phyloP scores from a whole-genome alignment of 1,284 basidiomycete genomes.

The Neolentinus lepideus region DNA sequence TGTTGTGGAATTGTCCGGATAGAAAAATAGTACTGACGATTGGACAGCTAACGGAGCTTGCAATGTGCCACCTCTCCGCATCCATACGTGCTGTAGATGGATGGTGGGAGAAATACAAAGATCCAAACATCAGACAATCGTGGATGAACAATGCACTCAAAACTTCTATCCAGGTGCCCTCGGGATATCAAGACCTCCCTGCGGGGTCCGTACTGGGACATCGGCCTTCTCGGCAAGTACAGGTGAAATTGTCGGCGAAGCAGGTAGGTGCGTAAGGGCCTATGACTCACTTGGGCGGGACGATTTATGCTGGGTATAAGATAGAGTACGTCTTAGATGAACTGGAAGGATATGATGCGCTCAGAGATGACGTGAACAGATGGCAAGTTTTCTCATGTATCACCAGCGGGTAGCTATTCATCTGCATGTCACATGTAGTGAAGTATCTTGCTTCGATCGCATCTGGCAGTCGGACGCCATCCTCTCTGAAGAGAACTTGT shows the following conservation, averaged over 20 bases:
- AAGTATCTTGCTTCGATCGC: conserved; percentile 47
- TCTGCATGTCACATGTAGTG: conserved; percentile 1
- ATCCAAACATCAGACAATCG: conserved; percentile 19
- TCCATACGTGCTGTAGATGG: conserved; percentile 29
- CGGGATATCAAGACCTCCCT: conserved; percentile 12
- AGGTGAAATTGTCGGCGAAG: conserved; percentile 28
- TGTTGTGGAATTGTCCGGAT: not conserved
- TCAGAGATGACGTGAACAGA: conserved; percentile 28
- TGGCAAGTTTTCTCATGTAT: conserved; percentile 26
- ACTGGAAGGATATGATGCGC: conserved; percentile 35
- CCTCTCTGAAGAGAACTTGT: conserved; percentile 5
- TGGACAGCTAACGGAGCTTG: conserved; percentile 37
- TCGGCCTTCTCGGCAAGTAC: conserved; percentile 28
- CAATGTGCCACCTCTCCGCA: conserved; percentile 41
- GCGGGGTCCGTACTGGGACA: conserved; percentile 15
- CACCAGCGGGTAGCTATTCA: not conserved
- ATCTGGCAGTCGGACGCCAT: conserved; percentile 37
- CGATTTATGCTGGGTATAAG: conserved; percentile 16
- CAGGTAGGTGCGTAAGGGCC: conserved; percentile 26
- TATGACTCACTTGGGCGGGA: conserved; percentile 3
- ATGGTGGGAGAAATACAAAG: conserved; percentile 33
- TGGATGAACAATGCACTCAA: conserved; percentile 22
- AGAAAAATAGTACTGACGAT: not conserved
- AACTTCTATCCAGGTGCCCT: too few species aligned
- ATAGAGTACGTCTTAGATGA: conserved; percentile 45